These are phyloP conservation scores for Lithospermum erythrorhizon DNA, from an alignment of 257 asterid species.

Conservation along the genomic window DNA sequence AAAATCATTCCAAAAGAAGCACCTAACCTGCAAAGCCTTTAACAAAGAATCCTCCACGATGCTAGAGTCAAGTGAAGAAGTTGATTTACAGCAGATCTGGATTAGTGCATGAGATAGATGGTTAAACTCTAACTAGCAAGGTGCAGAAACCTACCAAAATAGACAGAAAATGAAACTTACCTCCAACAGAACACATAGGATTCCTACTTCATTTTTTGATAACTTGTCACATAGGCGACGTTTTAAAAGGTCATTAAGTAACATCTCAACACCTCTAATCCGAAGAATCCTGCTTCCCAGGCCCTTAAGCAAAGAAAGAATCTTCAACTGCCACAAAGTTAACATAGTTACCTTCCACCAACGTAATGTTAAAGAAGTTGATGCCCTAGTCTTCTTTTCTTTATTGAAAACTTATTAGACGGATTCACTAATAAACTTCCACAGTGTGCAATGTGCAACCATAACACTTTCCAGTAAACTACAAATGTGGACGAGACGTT, in stretches of 20 bases:
- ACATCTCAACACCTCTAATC: constrained; percentile 36
- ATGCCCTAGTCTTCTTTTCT: too few species aligned
- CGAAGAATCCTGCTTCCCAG: constrained; percentile 48
- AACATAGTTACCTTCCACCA: not conserved
- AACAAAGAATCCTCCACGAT: constrained; percentile 31
- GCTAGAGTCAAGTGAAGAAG: constrained; percentile 29
- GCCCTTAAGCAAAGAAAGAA: constrained; percentile 56
- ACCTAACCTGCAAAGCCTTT: constrained; percentile 60
- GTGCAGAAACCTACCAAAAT: constrained; percentile 4
- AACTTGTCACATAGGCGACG: constrained; percentile 36
- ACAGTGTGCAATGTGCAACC: not conserved
- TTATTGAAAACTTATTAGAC: too few species aligned
- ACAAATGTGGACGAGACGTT: constrained; percentile 8
- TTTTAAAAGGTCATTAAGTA: constrained; percentile 50
- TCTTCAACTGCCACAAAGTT: constrained; percentile 47
- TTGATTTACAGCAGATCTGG: constrained; percentile 44
- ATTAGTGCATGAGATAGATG: constrained; percentile 7
- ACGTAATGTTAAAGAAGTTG: not conserved
- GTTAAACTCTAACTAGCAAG: constrained; percentile 3
- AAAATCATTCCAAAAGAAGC: not conserved
- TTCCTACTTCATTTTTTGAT: constrained; percentile 50
- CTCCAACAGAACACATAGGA: constrained; percentile 71
- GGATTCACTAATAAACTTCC: not conserved
- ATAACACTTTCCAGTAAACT: constrained; percentile 1
- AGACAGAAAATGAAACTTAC: constrained; percentile 21